Evolutionary conservation across 805 yeast species (phyloP).

Genomic region (Wickerhamiella galacta): DNA sequence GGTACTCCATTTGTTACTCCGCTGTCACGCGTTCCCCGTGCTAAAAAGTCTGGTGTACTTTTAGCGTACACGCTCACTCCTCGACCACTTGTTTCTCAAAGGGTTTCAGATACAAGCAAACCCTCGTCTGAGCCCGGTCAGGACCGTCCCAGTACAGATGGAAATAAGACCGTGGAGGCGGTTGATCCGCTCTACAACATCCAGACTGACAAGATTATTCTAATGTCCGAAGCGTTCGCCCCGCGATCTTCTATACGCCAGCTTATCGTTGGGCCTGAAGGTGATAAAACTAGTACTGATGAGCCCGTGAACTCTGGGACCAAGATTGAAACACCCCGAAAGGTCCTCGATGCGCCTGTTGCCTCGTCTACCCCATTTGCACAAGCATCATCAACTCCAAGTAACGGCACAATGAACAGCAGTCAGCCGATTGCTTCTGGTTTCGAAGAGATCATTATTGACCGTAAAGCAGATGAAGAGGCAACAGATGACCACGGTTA

Average conservation of each 20-base stretch:
- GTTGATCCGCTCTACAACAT: constrained; percentile 26
- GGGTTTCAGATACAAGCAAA: too few relatives aligned
- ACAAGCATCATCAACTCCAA: too few relatives aligned
- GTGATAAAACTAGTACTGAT: constrained; percentile 10
- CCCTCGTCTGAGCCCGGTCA: too few relatives aligned
- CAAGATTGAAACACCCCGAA: neutral
- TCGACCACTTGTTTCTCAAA: constrained; percentile 39
- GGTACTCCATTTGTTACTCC: constrained; percentile 34
- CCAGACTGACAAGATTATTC: constrained; percentile 47
- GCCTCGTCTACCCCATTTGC: neutral
- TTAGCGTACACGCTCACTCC: constrained; percentile 33
- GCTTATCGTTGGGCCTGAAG: constrained; percentile 33
- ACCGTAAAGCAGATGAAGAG: constrained; percentile 22
- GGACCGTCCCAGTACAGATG: too few relatives aligned
- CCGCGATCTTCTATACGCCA: constrained; percentile 39
- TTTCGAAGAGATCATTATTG: neutral
- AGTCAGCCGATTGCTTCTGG: too few relatives aligned
- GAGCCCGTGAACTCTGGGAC: neutral
- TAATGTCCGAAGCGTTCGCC: constrained; percentile 54
- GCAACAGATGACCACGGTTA: constrained; percentile 56
- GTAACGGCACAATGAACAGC: too few relatives aligned
- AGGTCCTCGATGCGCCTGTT: neutral
- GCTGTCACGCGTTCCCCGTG: constrained; percentile 23
- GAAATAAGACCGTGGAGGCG: constrained; percentile 4
- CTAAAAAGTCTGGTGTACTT: constrained; percentile 3